Evolutionary conservation across 768 basidiomycete genomes (phyloP).

Genomic region (Rubroboletus satanas): DNA sequence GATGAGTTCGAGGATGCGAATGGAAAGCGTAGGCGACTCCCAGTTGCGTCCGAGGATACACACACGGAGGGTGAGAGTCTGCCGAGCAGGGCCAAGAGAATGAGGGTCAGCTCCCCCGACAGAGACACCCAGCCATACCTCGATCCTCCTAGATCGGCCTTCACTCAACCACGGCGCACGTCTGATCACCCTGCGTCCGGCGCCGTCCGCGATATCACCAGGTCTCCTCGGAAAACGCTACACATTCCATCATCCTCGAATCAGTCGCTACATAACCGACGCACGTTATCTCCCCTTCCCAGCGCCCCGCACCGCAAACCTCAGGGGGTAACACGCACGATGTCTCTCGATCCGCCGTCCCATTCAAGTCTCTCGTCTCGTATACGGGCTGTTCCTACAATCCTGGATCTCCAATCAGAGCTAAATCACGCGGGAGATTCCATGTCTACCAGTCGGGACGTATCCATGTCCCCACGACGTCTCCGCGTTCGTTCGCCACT

Average conservation of each 20-base stretch:
- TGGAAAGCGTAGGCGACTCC: constrained; percentile 54
- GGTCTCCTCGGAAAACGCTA: constrained; percentile 29
- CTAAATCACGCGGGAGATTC: constrained; percentile 16
- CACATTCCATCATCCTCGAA: constrained; percentile 31
- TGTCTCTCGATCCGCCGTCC: constrained; percentile 68
- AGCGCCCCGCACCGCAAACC: constrained; percentile 33
- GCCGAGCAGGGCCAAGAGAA: constrained; percentile 43
- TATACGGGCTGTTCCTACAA: constrained; percentile 29
- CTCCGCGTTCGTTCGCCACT: constrained; percentile 61
- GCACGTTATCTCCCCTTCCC: constrained; percentile 42
- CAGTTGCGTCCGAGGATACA: constrained; percentile 22
- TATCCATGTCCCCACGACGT: constrained; percentile 46
- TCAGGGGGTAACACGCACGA: constrained; percentile 48
- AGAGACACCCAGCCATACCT: constrained; percentile 43
- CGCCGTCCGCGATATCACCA: constrained; percentile 19
- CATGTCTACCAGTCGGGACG: constrained; percentile 31
- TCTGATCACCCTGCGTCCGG: constrained; percentile 20
- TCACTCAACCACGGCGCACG: constrained; percentile 27
- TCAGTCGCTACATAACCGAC: constrained; percentile 35
- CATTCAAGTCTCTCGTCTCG: constrained; percentile 22
- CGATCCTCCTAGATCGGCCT: constrained; percentile 50
- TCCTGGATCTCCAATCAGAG: constrained; percentile 32
- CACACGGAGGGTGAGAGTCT: constrained; percentile 33
- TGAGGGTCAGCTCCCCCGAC: constrained; percentile 50
- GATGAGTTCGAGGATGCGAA: constrained; percentile 48